Conservation (phyloP, 768 basidiomycete genomes). For the Saitozyma sp. region DNA sequence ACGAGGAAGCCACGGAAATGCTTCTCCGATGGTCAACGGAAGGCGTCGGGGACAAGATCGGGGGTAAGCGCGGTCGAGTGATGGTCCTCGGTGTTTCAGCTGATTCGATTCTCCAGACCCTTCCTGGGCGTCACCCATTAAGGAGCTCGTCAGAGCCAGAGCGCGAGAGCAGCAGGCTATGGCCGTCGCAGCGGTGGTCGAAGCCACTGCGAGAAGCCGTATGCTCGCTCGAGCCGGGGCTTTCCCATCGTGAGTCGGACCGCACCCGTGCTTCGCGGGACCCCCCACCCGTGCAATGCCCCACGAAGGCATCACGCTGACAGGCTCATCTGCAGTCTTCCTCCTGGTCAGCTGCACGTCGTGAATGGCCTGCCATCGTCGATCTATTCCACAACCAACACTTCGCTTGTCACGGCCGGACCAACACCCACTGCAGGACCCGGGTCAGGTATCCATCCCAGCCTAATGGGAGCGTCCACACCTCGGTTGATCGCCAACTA, state of each 20-base stretch:
- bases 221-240: constrained; percentile 8
- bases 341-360: constrained; percentile 37
- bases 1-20: constrained; percentile 50
- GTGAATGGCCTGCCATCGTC: constrained; percentile 53
- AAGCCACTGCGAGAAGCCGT: constrained; percentile 36
- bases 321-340: constrained; percentile 10
- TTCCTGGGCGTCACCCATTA: constrained; percentile 50
- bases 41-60: constrained; percentile 49
- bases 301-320: too few species aligned
- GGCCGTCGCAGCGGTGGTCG: constrained; percentile 51
- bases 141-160: constrained; percentile 45
- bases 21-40: constrained; percentile 50
- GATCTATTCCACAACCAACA: constrained; percentile 48
- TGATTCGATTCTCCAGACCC: constrained; percentile 34
- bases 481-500: constrained; percentile 35
- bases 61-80: constrained; percentile 33
- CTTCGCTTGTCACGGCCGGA: constrained; percentile 4
- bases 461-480: constrained; percentile 23
- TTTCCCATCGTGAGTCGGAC: constrained; percentile 24
- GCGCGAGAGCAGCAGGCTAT: constrained; percentile 51
- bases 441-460: constrained; percentile 14
- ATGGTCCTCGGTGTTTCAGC: neutral
- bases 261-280: neutral
- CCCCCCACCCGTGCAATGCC: too few species aligned
- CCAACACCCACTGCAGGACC: constrained; percentile 5